These are phyloP conservation scores for Neurospora sp. DNA, from an alignment of 495 filamentous ascomycete species.

Conservation along the genomic window DNA sequence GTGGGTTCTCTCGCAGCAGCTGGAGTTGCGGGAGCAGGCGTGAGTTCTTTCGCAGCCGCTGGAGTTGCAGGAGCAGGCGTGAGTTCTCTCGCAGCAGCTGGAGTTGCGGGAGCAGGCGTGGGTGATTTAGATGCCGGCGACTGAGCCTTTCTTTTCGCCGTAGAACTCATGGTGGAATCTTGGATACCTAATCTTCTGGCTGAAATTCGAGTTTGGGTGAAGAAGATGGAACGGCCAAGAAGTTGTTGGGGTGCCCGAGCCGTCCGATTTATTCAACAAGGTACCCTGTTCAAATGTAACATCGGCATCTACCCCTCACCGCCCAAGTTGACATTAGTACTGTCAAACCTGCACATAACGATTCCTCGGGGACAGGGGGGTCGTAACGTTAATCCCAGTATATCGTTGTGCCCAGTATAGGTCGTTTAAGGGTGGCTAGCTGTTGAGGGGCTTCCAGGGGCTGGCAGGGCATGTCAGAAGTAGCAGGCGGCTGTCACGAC, in stretches of 20 bases:
- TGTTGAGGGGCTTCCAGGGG: too few relatives aligned
- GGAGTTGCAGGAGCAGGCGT: conserved; percentile 12
- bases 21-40: background rate
- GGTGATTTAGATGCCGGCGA: conserved; percentile 65
- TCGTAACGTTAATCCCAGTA: too few relatives aligned
- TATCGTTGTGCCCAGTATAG: too few relatives aligned
- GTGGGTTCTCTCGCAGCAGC: background rate
- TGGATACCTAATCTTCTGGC: background rate
- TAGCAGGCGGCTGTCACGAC: too few relatives aligned
- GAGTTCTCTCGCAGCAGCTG: conserved; percentile 38
- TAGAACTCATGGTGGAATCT: background rate
- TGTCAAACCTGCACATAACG: too few relatives aligned
- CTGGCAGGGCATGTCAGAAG: too few relatives aligned
- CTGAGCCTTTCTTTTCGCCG: conserved; percentile 56
- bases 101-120: conserved; percentile 32
- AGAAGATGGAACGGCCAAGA: background rate
- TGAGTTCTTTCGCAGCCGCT: conserved; percentile 36
- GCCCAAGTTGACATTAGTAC: background rate
- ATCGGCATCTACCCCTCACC: background rate
- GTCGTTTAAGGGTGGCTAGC: too few relatives aligned
- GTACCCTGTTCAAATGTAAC: background rate
- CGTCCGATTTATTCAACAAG: background rate
- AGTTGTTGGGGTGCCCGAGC: background rate
- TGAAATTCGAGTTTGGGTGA: background rate
- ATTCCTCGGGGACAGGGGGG: too few relatives aligned